phyloP scores from a whole-genome alignment of 495 filamentous ascomycete genomes.

The Penicillium cosmopolitanum region DNA sequence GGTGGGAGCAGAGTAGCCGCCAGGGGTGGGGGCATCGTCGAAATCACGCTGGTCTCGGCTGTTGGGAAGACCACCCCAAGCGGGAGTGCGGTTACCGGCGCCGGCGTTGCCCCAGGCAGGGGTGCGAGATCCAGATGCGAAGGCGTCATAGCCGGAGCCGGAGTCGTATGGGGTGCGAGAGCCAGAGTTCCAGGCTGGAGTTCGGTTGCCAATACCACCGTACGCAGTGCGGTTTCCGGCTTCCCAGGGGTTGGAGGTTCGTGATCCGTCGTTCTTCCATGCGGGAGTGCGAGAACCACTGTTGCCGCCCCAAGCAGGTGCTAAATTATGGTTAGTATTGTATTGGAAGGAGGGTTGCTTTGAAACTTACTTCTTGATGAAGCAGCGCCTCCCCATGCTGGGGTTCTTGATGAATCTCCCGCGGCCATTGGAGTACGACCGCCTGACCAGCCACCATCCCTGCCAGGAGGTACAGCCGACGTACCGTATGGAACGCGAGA shows the following conservation, averaged over 20 bases:
- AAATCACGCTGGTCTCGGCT: conserved; percentile 34
- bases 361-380: conserved; percentile 58
- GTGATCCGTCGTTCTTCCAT: conserved; percentile 72
- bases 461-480: conserved; percentile 40
- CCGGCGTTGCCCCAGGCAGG: conserved; percentile 64
- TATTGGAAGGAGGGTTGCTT: background rate
- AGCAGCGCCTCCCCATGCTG: conserved; percentile 63
- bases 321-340: conserved; percentile 31
- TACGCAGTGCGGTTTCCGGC: conserved; percentile 79
- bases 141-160: conserved; percentile 63
- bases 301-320: conserved; percentile 60
- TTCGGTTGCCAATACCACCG: conserved; percentile 58
- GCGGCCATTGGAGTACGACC: conserved; percentile 70
- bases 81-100: conserved; percentile 56
- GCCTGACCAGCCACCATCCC: conserved; percentile 51
- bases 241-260: conserved; percentile 79
- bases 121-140: conserved; percentile 74
- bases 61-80: conserved; percentile 41
- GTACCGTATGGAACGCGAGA: conserved; percentile 46
- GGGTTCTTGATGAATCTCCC: conserved; percentile 64
- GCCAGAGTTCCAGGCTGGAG: conserved; percentile 62
- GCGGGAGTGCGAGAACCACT: conserved; percentile 71
- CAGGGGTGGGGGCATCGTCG: conserved; percentile 78
- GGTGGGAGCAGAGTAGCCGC: conserved; percentile 60
- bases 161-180: conserved; percentile 74